Base-by-base conservation (phyloP, 352 stramenopile species). In the Phytophthora tubulina region DNA sequence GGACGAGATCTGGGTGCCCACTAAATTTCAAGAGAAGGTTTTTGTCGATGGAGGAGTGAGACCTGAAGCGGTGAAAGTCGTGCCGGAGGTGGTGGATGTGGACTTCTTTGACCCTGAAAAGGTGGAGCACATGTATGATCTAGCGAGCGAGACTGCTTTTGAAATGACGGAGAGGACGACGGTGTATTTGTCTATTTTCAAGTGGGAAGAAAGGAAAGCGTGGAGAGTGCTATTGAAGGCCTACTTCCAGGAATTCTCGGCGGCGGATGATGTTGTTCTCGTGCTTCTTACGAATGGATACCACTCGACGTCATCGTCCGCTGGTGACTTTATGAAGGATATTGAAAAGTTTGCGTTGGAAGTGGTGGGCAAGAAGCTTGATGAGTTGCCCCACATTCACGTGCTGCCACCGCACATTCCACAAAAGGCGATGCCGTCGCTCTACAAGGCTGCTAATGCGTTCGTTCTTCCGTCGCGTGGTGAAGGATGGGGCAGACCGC, bases 1-100 rank as follows among this genome's bases (percentile, higher is more conserved):
- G 90, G 87, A 98, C 73, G 93, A 98, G 80, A 93, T 98, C 49
- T 98, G 93, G 92, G 94, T 98, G 15, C 94, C 94, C 7, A 98
- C 92, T 3, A 84, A 80, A 46, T 97, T 97, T 60, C 84, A 95
- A 39, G 71, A 91, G 30, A 76, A 89, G 56, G 70, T 95, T 32
- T 96, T 96, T 66, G 66, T 84, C 0, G 78, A 86, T 33, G 83
- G 78, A 17, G 88, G 88, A 15, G 81, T 95, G 42, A 70, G 71
- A 8, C 56, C 76, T 0, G 76, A 84, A 42, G 76, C 84, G 4
- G 41, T 98, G 3, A 75, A 85, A 6, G 81, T 98, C 15, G 72
- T 98, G 1, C 88, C 87, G 3, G 93, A 98, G 61, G 81, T 93
- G 2, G 90, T 98, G 10, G 93, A 98, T 62, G 82, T 94, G 5